Conservation (phyloP, 805 yeast genomes). For the Schizosaccharomyces lindneri region DNA sequence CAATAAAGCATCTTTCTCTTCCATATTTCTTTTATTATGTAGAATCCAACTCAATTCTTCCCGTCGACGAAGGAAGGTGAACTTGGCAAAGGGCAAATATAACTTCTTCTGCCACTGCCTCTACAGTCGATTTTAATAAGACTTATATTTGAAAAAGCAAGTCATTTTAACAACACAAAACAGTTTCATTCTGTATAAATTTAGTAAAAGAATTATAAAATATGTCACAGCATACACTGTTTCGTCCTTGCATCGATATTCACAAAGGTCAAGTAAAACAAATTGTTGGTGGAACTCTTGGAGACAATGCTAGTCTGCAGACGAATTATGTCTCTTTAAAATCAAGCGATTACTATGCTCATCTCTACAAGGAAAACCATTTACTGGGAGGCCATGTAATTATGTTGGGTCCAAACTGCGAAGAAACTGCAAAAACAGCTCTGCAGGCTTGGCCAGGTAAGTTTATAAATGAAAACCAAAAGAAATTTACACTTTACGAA, state of each 20-base stretch:
- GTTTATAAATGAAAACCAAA: neutral
- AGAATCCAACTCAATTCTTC: too few species aligned
- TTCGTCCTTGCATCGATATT: constrained; percentile 85
- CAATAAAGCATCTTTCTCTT: constrained; percentile 4
- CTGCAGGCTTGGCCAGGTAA: constrained; percentile 40
- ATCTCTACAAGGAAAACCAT: constrained; percentile 31
- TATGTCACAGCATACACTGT: constrained; percentile 12
- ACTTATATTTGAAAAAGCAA: too few species aligned
- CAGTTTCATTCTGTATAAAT: too few species aligned
- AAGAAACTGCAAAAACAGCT: constrained; percentile 59
- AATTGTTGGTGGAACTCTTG: constrained; percentile 78
- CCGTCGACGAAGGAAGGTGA: too few species aligned
- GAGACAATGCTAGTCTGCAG: constrained; percentile 16
- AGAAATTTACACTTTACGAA: too few species aligned
- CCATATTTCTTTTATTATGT: neutral
- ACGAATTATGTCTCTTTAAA: constrained; percentile 62
- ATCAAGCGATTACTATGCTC: constrained; percentile 52
- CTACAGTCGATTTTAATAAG: too few species aligned
- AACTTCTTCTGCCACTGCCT: too few species aligned
- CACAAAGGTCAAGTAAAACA: constrained; percentile 91
- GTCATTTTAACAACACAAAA: too few species aligned
- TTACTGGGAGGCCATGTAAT: constrained; percentile 77
- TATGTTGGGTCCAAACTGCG: constrained; percentile 67
- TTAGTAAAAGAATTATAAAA: too few species aligned
- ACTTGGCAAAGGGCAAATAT: too few species aligned